Evolutionary conservation across 1,284 basidiomycete genomes (phyloP), one percentile per base, ranked within the genome.

Genomic region (Cystobasidium slooffiae): DNA sequence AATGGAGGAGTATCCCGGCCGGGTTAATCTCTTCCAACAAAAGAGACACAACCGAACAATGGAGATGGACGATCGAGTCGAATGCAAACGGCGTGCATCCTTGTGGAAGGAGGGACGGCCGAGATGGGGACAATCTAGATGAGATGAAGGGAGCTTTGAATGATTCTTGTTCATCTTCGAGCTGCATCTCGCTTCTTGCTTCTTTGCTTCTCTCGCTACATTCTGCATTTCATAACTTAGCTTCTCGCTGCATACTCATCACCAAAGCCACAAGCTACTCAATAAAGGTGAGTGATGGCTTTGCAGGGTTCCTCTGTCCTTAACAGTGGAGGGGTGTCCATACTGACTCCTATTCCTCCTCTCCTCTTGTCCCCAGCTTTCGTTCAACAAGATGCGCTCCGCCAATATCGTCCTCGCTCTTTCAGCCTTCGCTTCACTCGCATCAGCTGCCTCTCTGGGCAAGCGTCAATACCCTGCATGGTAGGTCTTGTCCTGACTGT

Each of bases 401-500:
- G 18, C 63, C 39, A 39, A 10, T 22, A 47, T 65, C 53, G 10
- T 73, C 63, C 9, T 66, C 18, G 51, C 69, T 51, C 37, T 65
- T 52, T 22, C 56, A 37, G 70, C 62, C 14, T 39, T 66, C 44
- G 63, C 63, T 22, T 46, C 70, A n/a, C 52, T 53, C 37, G 43
- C 55, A 39, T 66, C 70, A 41, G 70, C 62, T 18, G 70, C 70
- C 22, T 52, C 31, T 20, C 70, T 73, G 4, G n/a, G 56, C 44
- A 55, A 61, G 12, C 70, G 70, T 59, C 70, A 73, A 58, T 65
- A 53, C 41, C 70, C 70, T n/a, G 20, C 70, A 24, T 73, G 70
- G 70, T 73, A 31, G 51, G 70, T 39, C 16, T 3, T 20, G 18
- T 18, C 16, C 4, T n/a, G n/a, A n/a, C n/a, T n/a, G n/a, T 24